A percentile compares a stretch with the other conserved stretches of the same genome.
Evolutionary conservation across 169 alveolate species (phyloP).

Genomic region (Babesia gibsoni): DNA sequence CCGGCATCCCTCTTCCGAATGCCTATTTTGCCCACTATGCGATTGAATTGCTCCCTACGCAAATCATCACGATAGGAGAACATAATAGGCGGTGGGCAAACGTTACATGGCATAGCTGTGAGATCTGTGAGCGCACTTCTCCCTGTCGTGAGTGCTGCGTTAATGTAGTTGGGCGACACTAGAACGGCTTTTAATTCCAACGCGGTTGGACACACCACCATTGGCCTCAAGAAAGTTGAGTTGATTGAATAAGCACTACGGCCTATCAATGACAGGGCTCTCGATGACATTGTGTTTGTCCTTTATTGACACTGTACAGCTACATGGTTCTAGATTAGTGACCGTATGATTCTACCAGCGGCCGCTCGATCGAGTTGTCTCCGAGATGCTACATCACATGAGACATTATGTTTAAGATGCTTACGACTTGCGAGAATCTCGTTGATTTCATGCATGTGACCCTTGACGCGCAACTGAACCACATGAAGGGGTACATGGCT

Average conservation of each 20-base stretch:
- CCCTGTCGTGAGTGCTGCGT: too few relatives aligned
- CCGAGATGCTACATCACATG: not conserved
- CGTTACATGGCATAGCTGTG: too few relatives aligned
- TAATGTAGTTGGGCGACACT: too few relatives aligned
- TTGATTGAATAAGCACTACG: too few relatives aligned
- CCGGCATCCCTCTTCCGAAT: slow-evolving; percentile 76
- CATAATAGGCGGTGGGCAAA: slow-evolving; percentile 2
- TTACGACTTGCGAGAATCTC: slow-evolving; percentile 27
- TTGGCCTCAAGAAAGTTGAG: too few relatives aligned
- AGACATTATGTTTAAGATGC: not conserved
- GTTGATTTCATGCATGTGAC: slow-evolving; percentile 36
- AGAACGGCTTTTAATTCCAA: too few relatives aligned
- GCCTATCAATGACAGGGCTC: too few relatives aligned
- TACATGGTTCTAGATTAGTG: not conserved
- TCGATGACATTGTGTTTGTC: too few relatives aligned
- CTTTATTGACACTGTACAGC: not conserved
- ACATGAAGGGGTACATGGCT: not conserved
- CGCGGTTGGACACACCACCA: too few relatives aligned
- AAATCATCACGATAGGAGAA: slow-evolving; percentile 45
- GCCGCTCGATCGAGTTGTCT: slow-evolving; percentile 29
- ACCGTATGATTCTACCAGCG: slow-evolving; percentile 23
- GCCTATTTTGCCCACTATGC: slow-evolving; percentile 75
- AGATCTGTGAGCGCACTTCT: too few relatives aligned
- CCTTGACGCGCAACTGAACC: slow-evolving; percentile 41
- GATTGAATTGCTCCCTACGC: slow-evolving; percentile 69